These are phyloP conservation scores for Linderniella brevidens DNA, from an alignment of 257 asterid genomes.

Conservation along the genomic window DNA sequence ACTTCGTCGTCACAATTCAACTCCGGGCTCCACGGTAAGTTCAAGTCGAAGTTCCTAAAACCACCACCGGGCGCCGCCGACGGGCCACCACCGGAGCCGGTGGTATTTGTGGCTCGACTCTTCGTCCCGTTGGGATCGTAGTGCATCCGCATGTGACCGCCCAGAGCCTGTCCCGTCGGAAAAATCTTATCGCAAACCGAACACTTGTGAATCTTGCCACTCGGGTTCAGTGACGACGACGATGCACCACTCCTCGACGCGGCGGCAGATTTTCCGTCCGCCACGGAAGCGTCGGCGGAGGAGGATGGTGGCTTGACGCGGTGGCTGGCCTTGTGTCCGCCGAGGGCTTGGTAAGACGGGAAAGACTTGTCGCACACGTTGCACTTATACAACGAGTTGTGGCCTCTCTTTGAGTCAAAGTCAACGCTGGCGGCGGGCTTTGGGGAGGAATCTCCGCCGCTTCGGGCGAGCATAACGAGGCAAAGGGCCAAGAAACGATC, in stretches of 20 bases:
- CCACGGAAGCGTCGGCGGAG: slow-evolving; percentile 2
- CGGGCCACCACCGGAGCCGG: neutral
- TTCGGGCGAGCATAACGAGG: slow-evolving; percentile 51
- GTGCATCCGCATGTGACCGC: slow-evolving; percentile 94
- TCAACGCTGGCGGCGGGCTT: neutral
- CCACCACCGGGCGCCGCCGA: no score
- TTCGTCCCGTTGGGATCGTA: slow-evolving; percentile 19
- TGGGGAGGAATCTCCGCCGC: slow-evolving; percentile 12
- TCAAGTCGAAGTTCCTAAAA: neutral
- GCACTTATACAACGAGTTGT: slow-evolving; percentile 26
- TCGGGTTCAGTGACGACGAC: slow-evolving; percentile 18
- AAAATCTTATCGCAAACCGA: slow-evolving; percentile 46
- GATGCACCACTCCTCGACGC: slow-evolving; percentile 14
- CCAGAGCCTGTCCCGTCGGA: slow-evolving; percentile 80
- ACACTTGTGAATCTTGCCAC: slow-evolving; percentile 64
- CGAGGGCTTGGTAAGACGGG: slow-evolving; percentile 65
- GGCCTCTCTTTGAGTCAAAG: neutral
- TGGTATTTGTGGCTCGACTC: neutral
- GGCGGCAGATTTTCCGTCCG: slow-evolving; percentile 18
- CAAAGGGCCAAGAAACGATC: slow-evolving; percentile 60
- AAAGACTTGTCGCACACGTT: slow-evolving; percentile 46
- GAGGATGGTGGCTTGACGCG: slow-evolving; percentile 20
- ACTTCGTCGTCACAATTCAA: slow-evolving; percentile 32
- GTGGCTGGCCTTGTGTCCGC: slow-evolving; percentile 97
- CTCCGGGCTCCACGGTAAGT: slow-evolving; percentile 27